Evolutionary conservation across 192 early-diverging fungal species (phyloP).

Genomic region (Geranomyces michiganensis): DNA sequence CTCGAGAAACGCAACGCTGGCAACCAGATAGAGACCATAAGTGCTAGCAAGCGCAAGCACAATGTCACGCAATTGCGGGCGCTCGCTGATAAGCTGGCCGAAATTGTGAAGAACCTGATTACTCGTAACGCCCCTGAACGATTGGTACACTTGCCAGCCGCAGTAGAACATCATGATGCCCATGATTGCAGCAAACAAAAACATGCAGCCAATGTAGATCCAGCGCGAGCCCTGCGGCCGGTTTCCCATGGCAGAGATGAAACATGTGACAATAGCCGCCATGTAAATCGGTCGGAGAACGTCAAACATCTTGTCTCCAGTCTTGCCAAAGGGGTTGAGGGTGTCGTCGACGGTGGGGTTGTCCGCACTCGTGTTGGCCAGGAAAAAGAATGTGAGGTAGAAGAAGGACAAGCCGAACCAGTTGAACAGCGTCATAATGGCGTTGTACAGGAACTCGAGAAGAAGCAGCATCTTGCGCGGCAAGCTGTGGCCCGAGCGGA

Average conservation of each 20-base stretch:
- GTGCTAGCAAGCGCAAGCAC: conserved; percentile 79
- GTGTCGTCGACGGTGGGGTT: not conserved
- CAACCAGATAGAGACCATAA: conserved; percentile 79
- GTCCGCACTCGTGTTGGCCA: conserved; percentile 41
- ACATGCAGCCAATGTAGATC: conserved; percentile 73
- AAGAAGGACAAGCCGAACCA: conserved; percentile 93
- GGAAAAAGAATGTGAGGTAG: conserved; percentile 88
- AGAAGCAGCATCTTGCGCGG: conserved; percentile 73
- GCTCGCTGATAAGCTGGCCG: conserved; percentile 15
- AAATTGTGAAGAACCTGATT: conserved; percentile 27
- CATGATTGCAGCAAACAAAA: conserved; percentile 89
- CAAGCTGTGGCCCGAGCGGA: conserved; percentile 73
- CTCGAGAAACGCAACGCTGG: conserved; percentile 81
- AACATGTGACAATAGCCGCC: conserved; percentile 76
- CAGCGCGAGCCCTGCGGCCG: conserved; percentile 88
- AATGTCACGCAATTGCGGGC: conserved; percentile 72
- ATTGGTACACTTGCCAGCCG: conserved; percentile 54
- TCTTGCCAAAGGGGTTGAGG: conserved; percentile 56
- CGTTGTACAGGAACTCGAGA: conserved; percentile 81
- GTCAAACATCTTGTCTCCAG: conserved; percentile 64
- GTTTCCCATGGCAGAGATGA: conserved; percentile 93
- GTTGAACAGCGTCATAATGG: conserved; percentile 78
- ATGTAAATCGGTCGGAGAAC: conserved; percentile 77
- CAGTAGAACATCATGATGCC: conserved; percentile 77
- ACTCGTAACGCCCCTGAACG: not conserved